Conservation (phyloP, 805 yeast genomes). For the Candida cerambycidarum region DNA sequence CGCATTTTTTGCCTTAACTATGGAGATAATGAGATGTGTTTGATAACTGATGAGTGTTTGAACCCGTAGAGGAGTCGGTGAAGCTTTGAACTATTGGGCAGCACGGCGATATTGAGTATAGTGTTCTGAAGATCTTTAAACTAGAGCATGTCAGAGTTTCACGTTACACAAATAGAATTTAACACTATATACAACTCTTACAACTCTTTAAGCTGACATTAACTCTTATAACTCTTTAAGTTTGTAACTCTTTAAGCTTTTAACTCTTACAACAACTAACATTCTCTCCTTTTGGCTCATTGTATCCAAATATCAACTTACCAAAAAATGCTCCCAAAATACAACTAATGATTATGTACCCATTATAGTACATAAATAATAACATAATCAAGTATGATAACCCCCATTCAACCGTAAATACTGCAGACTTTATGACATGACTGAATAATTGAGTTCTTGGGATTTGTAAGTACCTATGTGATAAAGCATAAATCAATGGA, state of each 20-base stretch:
- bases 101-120: too few relatives aligned
- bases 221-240: too few relatives aligned
- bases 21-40: too few relatives aligned
- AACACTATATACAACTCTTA: too few relatives aligned
- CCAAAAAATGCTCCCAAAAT: slow-evolving; percentile 63
- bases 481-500: slow-evolving; percentile 26
- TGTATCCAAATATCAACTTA: slow-evolving; percentile 49
- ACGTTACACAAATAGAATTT: too few relatives aligned
- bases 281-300: slow-evolving; percentile 34
- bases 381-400: slow-evolving; percentile 66
- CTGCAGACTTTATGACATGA: slow-evolving; percentile 48
- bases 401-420: slow-evolving; percentile 63
- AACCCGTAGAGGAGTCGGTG: too few relatives aligned
- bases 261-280: slow-evolving; percentile 16
- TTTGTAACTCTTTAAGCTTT: too few relatives aligned
- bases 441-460: slow-evolving; percentile 27
- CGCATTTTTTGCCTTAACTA: background rate
- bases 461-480: slow-evolving; percentile 33
- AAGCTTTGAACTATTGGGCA: too few relatives aligned
- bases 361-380: slow-evolving; percentile 74
- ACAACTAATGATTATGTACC: slow-evolving; percentile 63
- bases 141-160: too few relatives aligned
- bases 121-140: too few relatives aligned
- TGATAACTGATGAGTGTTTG: too few relatives aligned
- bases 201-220: too few relatives aligned